These are phyloP conservation scores for Penicillium sp. DNA, from an alignment of 2,329 filamentous ascomycete species.

Conservation along the genomic window DNA sequence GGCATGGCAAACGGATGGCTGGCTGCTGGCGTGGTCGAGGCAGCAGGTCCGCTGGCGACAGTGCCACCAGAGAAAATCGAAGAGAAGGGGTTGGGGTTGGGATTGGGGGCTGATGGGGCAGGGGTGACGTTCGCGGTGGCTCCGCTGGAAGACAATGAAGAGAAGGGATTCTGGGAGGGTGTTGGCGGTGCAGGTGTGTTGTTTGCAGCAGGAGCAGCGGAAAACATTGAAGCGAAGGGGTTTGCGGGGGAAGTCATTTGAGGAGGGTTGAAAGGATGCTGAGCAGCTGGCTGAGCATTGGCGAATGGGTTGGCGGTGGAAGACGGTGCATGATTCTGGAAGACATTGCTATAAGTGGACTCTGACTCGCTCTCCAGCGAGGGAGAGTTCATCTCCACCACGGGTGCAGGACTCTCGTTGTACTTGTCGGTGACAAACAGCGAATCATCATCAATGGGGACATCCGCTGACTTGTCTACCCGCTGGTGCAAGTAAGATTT, in stretches of 20 bases:
- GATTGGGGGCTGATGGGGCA: background rate
- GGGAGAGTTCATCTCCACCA: conserved; percentile 14
- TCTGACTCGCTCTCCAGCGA: background rate
- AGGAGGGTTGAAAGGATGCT: background rate
- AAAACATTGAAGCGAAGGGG: conserved; percentile 15
- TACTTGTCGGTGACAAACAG: conserved; percentile 40
- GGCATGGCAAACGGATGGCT: background rate
- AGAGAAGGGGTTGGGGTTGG: background rate
- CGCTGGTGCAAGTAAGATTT: conserved; percentile 33
- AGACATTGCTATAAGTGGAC: conserved; percentile 2
- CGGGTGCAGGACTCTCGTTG: conserved; percentile 25
- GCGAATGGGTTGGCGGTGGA: background rate
- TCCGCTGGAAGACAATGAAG: background rate
- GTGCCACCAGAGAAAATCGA: background rate
- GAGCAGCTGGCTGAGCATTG: background rate
- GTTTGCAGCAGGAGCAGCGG: background rate
- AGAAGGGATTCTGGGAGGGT: background rate
- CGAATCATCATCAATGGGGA: conserved; percentile 31
- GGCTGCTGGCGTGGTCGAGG: background rate
- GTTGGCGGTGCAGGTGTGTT: background rate
- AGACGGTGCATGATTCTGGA: conserved; percentile 4
- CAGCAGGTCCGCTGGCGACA: background rate
- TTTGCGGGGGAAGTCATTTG: conserved; percentile 6
- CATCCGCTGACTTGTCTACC: conserved; percentile 16
- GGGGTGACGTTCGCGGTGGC: background rate